Conservation (phyloP, 2,329 filamentous ascomycete species). For the Calonectria fujianensis region DNA sequence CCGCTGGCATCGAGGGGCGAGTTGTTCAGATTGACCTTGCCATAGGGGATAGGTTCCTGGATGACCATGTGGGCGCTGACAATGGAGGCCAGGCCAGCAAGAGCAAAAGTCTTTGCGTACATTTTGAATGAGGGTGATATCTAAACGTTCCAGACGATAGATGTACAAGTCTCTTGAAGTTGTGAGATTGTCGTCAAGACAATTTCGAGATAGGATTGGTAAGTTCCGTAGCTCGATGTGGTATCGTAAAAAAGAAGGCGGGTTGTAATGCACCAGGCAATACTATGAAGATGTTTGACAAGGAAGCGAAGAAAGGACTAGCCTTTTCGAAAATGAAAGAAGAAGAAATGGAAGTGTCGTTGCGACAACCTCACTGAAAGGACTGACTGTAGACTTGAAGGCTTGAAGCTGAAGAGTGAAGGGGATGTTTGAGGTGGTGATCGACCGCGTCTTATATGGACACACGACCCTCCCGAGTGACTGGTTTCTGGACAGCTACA, state of each 20-base stretch:
- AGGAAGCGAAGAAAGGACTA: conserved; percentile 51
- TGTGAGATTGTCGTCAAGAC: conserved; percentile 55
- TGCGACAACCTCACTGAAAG: conserved; percentile 55
- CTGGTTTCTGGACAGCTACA: conserved; percentile 43
- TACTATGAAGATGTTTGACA: conserved; percentile 47
- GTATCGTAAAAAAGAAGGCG: conserved; percentile 51
- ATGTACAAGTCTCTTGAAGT: conserved; percentile 37
- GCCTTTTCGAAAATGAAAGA: conserved; percentile 51
- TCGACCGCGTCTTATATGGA: conserved; percentile 52
- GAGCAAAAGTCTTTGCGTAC: conserved; percentile 69
- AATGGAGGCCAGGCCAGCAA: conserved; percentile 74
- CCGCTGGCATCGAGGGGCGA: conserved; percentile 77
- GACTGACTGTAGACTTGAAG: conserved; percentile 55
- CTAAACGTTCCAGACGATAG: conserved; percentile 60
- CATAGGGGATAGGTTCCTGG: conserved; percentile 79
- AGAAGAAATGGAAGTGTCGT: conserved; percentile 56
- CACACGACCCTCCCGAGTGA: conserved; percentile 42
- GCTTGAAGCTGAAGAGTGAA: conserved; percentile 52
- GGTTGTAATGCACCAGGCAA: conserved; percentile 56
- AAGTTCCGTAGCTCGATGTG: conserved; percentile 49
- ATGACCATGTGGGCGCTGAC: conserved; percentile 87
- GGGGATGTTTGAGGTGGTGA: conserved; percentile 40
- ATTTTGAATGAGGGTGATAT: conserved; percentile 64
- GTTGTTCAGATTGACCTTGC: conserved; percentile 68
- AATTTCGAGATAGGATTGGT: conserved; percentile 43